Evolutionary conservation across 78 protist genomes (phyloP), one percentile per base, ranked within the genome.

Genomic region (Salpingoeca rosetta): DNA sequence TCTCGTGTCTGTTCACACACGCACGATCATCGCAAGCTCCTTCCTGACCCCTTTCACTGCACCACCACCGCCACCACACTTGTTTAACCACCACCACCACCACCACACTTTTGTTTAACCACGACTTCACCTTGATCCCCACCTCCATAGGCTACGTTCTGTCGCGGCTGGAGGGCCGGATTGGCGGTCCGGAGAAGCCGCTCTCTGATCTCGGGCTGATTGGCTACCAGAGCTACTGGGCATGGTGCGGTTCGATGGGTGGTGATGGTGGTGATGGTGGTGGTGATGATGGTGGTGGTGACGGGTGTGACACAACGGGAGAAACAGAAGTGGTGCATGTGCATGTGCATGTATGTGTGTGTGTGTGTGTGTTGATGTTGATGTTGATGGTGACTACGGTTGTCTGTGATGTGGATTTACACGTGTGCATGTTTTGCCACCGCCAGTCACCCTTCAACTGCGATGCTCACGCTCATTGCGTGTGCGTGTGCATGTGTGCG

Each of bases 131-230:
- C 7, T 51, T 51, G 7, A 17, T 51, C 65, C n/a, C n/a, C n/a
- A n/a, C n/a, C n/a, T n/a, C n/a, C n/a, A 2, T 51, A 91, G 94
- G 94, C 27, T 98, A 98, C 79, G 96, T 93, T 80, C 88, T 98
- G 0, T 90, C 98, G 0, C 87, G 90, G 84, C 83, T 85, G 28
- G 99, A 97, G 79, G 41, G 42, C 35, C 92, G 92, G 76, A 56
- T 95, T 10, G 99, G 99, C 72, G 87, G 98, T 36, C 99, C 99
- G 0, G 99, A 98, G 87, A 91, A 92, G 42, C 99, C 99, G 0
- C 91, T 98, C 28, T 95, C 98, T 0, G 99, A 98, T 75, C 90
- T 98, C 1, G 99, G 99, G 35, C 76, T 87, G 25, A 84, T 97
- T 10, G 41, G 92, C 36, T 97, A 93, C 88, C 86, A 92, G n/a